A percentile compares a stretch with the other conserved stretches of the same genome.
Conservation (phyloP, 129 eudicot species). For the Flaveria brownii region DNA sequence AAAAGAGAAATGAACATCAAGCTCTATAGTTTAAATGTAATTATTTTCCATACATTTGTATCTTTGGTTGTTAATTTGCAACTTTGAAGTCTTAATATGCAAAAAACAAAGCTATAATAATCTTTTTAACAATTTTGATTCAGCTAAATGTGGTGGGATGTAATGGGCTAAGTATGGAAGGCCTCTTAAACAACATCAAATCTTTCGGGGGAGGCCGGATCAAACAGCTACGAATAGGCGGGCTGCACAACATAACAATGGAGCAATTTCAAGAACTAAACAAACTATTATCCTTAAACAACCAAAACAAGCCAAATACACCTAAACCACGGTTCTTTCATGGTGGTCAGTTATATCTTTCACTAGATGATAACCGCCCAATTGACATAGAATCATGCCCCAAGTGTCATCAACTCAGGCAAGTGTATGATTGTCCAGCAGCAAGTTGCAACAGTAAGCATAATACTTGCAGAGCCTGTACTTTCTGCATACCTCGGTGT, state of each 20-base stretch:
- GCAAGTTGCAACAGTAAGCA: conserved; percentile 45
- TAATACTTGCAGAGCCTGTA: conserved; percentile 58
- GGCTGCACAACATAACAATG: conserved; percentile 37
- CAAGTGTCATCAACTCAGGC: conserved; percentile 50
- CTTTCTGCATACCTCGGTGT: conserved; percentile 59
- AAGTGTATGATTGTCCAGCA: conserved; percentile 67
- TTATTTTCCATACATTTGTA: background rate
- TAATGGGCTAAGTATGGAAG: conserved; percentile 44
- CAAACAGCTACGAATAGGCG: conserved; percentile 56
- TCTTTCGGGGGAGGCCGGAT: conserved; percentile 36
- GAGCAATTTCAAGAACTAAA: conserved; percentile 53
- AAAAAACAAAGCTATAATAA: background rate
- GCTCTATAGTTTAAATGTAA: background rate
- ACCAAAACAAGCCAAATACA: conserved; percentile 23
- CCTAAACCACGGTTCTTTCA: conserved; percentile 54
- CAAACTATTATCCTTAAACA: conserved; percentile 32
- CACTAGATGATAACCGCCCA: conserved; percentile 68
- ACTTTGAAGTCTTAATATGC: background rate
- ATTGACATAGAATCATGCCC: conserved; percentile 77
- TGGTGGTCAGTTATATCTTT: conserved; percentile 49
- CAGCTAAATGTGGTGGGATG: conserved; percentile 79
- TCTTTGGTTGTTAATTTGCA: background rate
- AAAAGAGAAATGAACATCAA: background rate
- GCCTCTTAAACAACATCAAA: conserved; percentile 48
- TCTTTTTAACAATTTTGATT: conserved; percentile 21